phyloP scores from a whole-genome alignment of 768 basidiomycete species.

The Trichaptum fuscoviolaceum region DNA sequence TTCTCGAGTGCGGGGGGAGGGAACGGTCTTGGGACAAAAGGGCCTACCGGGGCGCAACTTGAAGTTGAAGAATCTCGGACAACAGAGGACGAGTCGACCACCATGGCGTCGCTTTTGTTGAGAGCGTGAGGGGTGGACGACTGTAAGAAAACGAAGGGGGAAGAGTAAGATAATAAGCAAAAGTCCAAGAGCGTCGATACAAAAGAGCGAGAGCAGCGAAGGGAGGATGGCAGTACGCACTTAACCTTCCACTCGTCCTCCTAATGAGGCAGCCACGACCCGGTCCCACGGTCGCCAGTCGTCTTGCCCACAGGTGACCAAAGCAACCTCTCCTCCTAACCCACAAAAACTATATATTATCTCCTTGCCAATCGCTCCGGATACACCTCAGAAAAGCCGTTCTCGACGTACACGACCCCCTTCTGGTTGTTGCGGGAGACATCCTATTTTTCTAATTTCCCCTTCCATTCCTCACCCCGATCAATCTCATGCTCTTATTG shows the following conservation, averaged over 20 bases:
- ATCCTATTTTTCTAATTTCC: neutral
- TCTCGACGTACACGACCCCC: neutral
- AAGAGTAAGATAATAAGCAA: slow-evolving; percentile 4
- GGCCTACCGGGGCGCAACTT: neutral
- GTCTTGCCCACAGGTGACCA: slow-evolving; percentile 1
- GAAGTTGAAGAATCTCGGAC: neutral
- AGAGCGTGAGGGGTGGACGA: neutral
- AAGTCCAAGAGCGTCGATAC: slow-evolving; percentile 3
- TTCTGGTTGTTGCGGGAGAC: neutral
- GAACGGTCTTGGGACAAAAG: slow-evolving; percentile 54
- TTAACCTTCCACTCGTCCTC: neutral
- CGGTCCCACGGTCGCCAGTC: neutral
- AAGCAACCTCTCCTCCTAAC: neutral
- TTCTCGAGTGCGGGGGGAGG: slow-evolving; percentile 57
- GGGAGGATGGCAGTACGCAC: neutral
- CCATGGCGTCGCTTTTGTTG: neutral
- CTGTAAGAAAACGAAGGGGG: neutral
- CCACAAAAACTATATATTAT: neutral
- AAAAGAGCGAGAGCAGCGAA: neutral
- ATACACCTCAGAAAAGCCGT: neutral
- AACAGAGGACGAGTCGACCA: slow-evolving; percentile 3
- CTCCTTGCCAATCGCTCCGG: neutral
- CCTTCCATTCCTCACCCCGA: neutral
- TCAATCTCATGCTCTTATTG: neutral
- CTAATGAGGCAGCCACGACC: neutral